These are phyloP conservation scores for Lactarius sp. DNA, from an alignment of 768 basidiomycete species.

Conservation along the genomic window DNA sequence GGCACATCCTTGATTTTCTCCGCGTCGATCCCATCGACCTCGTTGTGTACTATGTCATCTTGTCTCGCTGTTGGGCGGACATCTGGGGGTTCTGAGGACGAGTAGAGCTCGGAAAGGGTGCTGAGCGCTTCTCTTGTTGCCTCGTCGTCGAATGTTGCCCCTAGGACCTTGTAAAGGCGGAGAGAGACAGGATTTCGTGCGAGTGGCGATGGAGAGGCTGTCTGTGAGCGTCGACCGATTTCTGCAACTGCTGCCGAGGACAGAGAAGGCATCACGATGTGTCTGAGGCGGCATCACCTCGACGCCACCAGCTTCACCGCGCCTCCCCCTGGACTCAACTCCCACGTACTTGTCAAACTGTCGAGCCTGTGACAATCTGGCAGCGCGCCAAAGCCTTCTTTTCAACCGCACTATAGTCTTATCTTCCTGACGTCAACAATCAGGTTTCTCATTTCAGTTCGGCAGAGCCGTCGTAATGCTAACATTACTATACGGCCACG, in stretches of 20 bases:
- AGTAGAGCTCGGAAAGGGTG: constrained; percentile 80
- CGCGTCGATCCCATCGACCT: constrained; percentile 33
- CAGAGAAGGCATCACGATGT: constrained; percentile 8
- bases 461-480: too few relatives aligned
- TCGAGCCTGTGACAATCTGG: too few relatives aligned
- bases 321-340: too few relatives aligned
- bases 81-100: constrained; percentile 26
- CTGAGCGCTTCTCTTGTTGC: constrained; percentile 75
- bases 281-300: not conserved
- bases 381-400: too few relatives aligned
- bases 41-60: constrained; percentile 36
- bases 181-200: constrained; percentile 73
- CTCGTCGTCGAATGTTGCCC: constrained; percentile 72
- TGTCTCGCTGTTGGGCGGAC: constrained; percentile 30
- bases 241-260: constrained; percentile 28
- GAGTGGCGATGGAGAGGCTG: constrained; percentile 25
- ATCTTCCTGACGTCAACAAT: too few relatives aligned
- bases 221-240: constrained; percentile 25
- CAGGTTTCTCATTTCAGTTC: too few relatives aligned
- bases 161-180: constrained; percentile 86
- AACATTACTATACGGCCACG: too few relatives aligned
- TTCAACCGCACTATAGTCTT: too few relatives aligned
- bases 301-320: not conserved
- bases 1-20: constrained; percentile 22
- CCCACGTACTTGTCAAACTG: too few relatives aligned